phyloP scores from a whole-genome alignment of 73 alveolate species.

The Stentor coeruleus region DNA sequence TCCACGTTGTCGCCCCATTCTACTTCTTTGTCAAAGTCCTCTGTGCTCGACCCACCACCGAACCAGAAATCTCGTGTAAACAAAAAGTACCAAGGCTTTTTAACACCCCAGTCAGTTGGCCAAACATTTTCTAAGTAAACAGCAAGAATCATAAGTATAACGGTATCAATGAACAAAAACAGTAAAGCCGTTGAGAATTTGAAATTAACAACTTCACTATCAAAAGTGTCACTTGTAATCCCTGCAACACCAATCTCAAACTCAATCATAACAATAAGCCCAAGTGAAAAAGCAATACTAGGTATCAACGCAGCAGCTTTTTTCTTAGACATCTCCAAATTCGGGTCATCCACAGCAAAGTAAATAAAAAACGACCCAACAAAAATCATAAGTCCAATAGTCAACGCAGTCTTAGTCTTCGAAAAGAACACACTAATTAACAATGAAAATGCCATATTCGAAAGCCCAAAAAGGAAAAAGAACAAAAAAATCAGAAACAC shows the following conservation, averaged over 20 bases:
- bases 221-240: slow-evolving; percentile 44
- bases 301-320: slow-evolving; percentile 58
- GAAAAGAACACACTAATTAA: no score
- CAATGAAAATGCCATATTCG: no score
- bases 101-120: slow-evolving; percentile 66
- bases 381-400: slow-evolving; percentile 64
- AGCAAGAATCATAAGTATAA: slow-evolving; percentile 44
- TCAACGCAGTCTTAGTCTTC: no score
- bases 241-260: slow-evolving; percentile 58
- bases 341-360: slow-evolving; percentile 58
- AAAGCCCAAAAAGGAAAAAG: no score
- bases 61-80: slow-evolving; percentile 44
- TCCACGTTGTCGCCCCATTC: slow-evolving; percentile 34
- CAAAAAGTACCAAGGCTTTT: slow-evolving; percentile 55
- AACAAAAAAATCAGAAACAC: no score
- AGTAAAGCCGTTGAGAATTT: slow-evolving; percentile 35
- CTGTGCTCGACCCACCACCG: slow-evolving; percentile 17
- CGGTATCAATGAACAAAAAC: slow-evolving; percentile 45
- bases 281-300: slow-evolving; percentile 58
- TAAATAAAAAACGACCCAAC: slow-evolving; percentile 58
- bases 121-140: slow-evolving; percentile 62
- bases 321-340: slow-evolving; percentile 53
- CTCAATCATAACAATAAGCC: slow-evolving; percentile 48
- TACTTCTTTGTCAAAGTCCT: slow-evolving; percentile 48
- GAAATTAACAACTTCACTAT: slow-evolving; percentile 41